These are phyloP conservation scores for Fusarium chlamydosporum DNA, from an alignment of 2,329 filamentous ascomycete species.

Conservation along the genomic window DNA sequence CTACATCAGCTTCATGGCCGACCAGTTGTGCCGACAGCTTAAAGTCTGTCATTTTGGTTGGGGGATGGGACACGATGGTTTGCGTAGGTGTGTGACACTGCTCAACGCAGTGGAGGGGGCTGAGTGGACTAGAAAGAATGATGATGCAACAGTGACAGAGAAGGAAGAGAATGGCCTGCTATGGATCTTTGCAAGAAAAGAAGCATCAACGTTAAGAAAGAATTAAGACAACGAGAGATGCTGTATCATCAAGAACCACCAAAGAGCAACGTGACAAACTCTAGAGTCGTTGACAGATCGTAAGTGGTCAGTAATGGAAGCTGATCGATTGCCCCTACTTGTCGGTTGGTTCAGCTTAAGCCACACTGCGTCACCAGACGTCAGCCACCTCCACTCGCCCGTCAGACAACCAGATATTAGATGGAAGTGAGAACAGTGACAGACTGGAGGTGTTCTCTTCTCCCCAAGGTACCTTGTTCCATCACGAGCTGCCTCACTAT, in stretches of 20 bases:
- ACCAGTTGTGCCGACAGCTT: conserved; percentile 92
- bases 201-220: conserved; percentile 17
- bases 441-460: too few species aligned
- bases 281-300: conserved; percentile 22
- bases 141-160: conserved; percentile 18
- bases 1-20: conserved; percentile 94
- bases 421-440: too few species aligned
- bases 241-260: conserved; percentile 21
- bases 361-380: conserved; percentile 49
- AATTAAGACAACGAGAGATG: background rate
- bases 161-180: conserved; percentile 30
- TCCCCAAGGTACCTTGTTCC: too few species aligned
- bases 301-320: conserved; percentile 51
- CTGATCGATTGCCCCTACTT: conserved; percentile 44
- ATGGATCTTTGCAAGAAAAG: conserved; percentile 22
- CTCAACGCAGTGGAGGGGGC: conserved; percentile 29
- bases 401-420: background rate
- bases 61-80: conserved; percentile 60
- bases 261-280: conserved; percentile 32
- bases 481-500: background rate
- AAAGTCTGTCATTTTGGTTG: conserved; percentile 76
- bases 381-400: conserved; percentile 47
- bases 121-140: conserved; percentile 16
- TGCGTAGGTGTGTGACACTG: conserved; percentile 28
- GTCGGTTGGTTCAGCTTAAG: conserved; percentile 38